A percentile compares a stretch with the other conserved stretches of the same genome.
Conservation (phyloP, 371 early-diverging fungal species). For the Rhizopus microsporus region DNA sequence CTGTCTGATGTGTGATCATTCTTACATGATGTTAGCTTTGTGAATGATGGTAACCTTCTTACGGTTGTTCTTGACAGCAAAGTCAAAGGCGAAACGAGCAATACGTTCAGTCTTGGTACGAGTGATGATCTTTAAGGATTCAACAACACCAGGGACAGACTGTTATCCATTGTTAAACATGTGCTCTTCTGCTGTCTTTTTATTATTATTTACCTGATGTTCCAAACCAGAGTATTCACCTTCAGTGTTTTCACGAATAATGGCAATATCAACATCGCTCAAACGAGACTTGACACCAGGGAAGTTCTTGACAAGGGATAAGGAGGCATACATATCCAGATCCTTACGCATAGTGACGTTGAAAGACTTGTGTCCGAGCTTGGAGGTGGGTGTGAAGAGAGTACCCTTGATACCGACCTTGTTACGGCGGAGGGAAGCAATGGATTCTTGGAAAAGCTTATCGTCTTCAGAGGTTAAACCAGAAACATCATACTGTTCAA, state of each 20-base stretch:
- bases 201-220: conserved; percentile 68
- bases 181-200: background rate
- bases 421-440: conserved; percentile 90
- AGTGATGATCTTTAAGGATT: conserved; percentile 95
- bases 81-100: conserved; percentile 97
- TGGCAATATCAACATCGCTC: conserved; percentile 90
- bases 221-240: conserved; percentile 98
- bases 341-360: conserved; percentile 94
- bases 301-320: conserved; percentile 84
- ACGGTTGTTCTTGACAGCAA: conserved; percentile 92
- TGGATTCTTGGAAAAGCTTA: conserved; percentile 77
- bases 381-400: conserved; percentile 88
- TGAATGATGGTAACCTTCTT: conserved; percentile 97
- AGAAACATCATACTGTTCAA: conserved; percentile 93
- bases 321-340: conserved; percentile 94
- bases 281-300: conserved; percentile 83
- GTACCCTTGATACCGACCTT: conserved; percentile 97
- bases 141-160: conserved; percentile 97
- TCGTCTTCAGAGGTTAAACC: conserved; percentile 80
- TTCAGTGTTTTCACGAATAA: conserved; percentile 98
- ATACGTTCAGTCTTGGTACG: conserved; percentile 95
- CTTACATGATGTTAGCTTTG: conserved; percentile 98
- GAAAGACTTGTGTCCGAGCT: conserved; percentile 84
- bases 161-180: conserved; percentile 10
- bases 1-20: background rate